Percentiles rank a stretch among this genome's conserved stretches.
Conservation (phyloP, 2,329 filamentous ascomycete genomes). For the Tolypocladium ophioglossoides region DNA sequence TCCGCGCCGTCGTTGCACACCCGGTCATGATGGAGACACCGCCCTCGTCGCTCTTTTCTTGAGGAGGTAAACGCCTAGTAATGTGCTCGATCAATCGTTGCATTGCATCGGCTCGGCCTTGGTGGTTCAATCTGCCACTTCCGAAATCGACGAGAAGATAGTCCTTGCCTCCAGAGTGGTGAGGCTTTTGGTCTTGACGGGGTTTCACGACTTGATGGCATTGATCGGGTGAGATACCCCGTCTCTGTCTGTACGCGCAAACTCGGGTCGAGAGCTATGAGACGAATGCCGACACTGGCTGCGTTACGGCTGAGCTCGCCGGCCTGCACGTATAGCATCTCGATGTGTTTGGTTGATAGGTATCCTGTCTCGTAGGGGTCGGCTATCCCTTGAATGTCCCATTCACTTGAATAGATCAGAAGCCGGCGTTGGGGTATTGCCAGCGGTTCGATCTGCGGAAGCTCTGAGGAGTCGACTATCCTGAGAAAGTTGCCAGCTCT, state of each 20-base stretch:
- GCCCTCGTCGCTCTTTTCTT: background rate
- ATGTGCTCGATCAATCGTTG: background rate
- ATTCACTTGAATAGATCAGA: background rate
- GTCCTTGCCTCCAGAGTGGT: background rate
- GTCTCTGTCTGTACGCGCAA: background rate
- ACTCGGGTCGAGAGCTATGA: background rate
- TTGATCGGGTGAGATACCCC: background rate
- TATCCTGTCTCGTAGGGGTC: slow-evolving; percentile 1
- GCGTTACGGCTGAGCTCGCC: background rate
- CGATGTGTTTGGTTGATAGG: background rate
- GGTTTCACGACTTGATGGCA: too few species aligned
- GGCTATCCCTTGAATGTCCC: background rate
- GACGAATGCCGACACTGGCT: background rate
- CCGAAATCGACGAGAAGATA: background rate
- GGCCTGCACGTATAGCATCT: too few species aligned
- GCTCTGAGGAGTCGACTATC: background rate
- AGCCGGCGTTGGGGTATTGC: background rate
- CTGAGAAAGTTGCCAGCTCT: background rate
- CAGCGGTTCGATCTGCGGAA: background rate
- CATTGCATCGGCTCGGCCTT: background rate
- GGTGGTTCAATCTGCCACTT: background rate
- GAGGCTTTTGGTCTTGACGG: background rate
- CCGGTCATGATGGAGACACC: background rate
- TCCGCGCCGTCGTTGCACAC: background rate
- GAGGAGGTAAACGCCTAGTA: background rate